A percentile compares a stretch with the other conserved stretches of the same genome.
Evolutionary conservation across 2,329 filamentous ascomycete species (phyloP).

Genomic region (Leptographium galeiforme): DNA sequence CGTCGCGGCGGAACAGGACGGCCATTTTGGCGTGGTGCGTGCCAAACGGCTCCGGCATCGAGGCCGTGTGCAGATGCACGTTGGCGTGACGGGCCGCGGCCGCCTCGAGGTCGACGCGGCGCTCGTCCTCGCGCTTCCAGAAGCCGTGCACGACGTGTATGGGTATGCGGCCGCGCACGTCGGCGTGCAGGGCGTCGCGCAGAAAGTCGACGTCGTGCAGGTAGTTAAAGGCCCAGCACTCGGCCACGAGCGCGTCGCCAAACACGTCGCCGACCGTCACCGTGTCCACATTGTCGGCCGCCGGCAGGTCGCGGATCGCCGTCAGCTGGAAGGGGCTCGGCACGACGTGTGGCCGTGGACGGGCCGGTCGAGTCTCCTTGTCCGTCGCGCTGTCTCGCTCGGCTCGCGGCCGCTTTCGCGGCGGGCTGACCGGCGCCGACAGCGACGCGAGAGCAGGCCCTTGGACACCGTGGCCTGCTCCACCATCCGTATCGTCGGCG

Average conservation of each 20-base stretch:
- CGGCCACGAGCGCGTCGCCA: slow-evolving; percentile 58
- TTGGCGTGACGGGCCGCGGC: slow-evolving; percentile 50
- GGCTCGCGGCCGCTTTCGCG: slow-evolving; percentile 20
- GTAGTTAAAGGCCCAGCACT: slow-evolving; percentile 60
- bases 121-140: slow-evolving; percentile 53
- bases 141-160: slow-evolving; percentile 48
- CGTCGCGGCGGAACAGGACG: slow-evolving; percentile 65
- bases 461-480: not conserved
- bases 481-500: not conserved
- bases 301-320: slow-evolving; percentile 49
- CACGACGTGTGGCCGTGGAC: not conserved
- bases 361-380: not conserved
- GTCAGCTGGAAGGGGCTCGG: slow-evolving; percentile 53
- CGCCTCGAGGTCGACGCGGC: slow-evolving; percentile 44
- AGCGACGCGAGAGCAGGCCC: slow-evolving; percentile 3
- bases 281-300: slow-evolving; percentile 48
- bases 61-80: slow-evolving; percentile 57
- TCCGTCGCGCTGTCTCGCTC: not conserved
- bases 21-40: slow-evolving; percentile 86
- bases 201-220: slow-evolving; percentile 47
- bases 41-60: slow-evolving; percentile 72
- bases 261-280: slow-evolving; percentile 55
- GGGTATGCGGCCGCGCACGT: slow-evolving; percentile 32
- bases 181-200: slow-evolving; percentile 38
- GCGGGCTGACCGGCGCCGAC: slow-evolving; percentile 30